Evolutionary conservation across 2,329 filamentous ascomycete species (phyloP), one percentile per base, ranked within the genome.

Genomic region (Domatiomyces catenatus): DNA sequence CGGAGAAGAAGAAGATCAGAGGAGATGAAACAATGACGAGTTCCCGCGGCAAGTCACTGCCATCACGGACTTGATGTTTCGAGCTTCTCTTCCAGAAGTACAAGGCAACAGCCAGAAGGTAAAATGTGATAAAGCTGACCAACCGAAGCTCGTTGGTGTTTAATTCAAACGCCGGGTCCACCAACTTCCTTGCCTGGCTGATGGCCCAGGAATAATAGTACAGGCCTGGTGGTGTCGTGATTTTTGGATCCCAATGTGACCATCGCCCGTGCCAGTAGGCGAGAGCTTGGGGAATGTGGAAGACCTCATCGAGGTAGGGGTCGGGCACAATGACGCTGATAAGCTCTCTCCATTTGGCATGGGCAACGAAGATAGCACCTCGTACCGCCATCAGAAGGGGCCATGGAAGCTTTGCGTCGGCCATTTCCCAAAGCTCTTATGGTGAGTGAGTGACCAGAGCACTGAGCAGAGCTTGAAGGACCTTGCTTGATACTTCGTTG

Each of bases 1-100:
- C 88, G 0, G 87, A 92, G 67, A 98, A 98, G 74, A 98, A 98
- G 73, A 94, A 95, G 0, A 98, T 66, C 0, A 89, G 79, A 0
- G 92, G 92, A 55, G 96, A 95, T 0, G 94, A 71, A 17, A 80
- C 80, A 42, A 94, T 77, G 50, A 43, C 48, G 51, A 56, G 54
- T 47, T 57, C 54, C 18, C 53, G 52, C 54, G 55, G 58, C 19
- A 58, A 48, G n/a, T 54, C 45, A 42, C 50, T 48, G 26, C 52
- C 47, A 26, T 52, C 48, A 58, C 95, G 94, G 2, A 83, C 84
- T 1, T 63, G 64, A 15, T 42, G 51, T 48, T 46, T 52, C 54
- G 52, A 51, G 20, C 59, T 46, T 45, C 46, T 46, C 42, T 50
- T 49, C 36, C 56, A 50, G 15, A 58, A 42, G 46, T 56, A 54